Evolutionary conservation across 768 basidiomycete species (phyloP).

Genomic region (Russula dissimulans): DNA sequence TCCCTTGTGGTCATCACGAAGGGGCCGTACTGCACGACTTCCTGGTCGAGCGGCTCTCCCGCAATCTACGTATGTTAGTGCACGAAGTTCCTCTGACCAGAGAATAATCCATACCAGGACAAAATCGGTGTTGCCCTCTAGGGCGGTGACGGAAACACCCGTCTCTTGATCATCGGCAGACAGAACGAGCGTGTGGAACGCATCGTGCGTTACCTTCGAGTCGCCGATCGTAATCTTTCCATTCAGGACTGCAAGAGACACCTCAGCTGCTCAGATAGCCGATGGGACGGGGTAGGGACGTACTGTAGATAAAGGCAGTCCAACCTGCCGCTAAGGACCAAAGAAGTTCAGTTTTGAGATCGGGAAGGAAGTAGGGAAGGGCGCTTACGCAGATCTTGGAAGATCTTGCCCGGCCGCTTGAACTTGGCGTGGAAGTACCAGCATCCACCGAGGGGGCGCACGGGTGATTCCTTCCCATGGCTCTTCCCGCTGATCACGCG

Average conservation of each 20-base stretch:
- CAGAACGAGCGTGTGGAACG: constrained; percentile 79
- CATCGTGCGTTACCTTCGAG: constrained; percentile 36
- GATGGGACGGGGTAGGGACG: constrained; percentile 21
- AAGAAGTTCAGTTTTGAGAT: background rate
- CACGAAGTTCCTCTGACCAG: background rate
- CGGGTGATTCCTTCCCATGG: constrained; percentile 79
- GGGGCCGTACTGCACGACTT: constrained; percentile 79
- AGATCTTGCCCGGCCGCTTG: constrained; percentile 51
- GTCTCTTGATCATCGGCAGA: constrained; percentile 48
- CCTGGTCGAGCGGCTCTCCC: constrained; percentile 83
- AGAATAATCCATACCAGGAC: constrained; percentile 45
- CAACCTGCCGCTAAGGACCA: constrained; percentile 56
- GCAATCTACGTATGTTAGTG: constrained; percentile 43
- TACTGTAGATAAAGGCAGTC: constrained; percentile 84
- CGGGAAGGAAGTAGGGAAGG: background rate
- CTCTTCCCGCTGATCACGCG: constrained; percentile 88
- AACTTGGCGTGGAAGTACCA: constrained; percentile 85
- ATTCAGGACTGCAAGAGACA: constrained; percentile 41
- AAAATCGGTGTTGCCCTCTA: constrained; percentile 57
- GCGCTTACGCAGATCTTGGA: constrained; percentile 72
- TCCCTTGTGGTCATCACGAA: constrained; percentile 78
- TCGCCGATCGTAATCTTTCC: constrained; percentile 59
- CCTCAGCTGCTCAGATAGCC: background rate
- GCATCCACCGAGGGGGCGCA: constrained; percentile 85
- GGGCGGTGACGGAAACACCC: constrained; percentile 58